Evolutionary conservation across 768 basidiomycete genomes (phyloP).

Genomic region (Termitomyces sp.): DNA sequence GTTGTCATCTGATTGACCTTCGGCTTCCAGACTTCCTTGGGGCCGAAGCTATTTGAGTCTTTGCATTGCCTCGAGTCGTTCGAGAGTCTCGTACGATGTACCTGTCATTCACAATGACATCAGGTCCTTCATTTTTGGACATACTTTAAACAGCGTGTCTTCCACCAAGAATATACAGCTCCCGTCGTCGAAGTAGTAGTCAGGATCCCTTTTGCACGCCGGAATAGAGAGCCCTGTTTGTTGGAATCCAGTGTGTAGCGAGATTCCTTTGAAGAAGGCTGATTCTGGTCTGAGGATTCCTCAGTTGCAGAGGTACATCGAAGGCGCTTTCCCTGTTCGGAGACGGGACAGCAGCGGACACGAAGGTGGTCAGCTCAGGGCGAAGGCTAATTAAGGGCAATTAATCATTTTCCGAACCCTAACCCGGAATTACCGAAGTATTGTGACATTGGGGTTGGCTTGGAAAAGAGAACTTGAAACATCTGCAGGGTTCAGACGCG

Average conservation of each 20-base stretch:
- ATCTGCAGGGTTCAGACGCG: background rate
- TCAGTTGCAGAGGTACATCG: constrained; percentile 6
- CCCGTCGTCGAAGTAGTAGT: constrained; percentile 65
- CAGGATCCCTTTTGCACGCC: constrained; percentile 35
- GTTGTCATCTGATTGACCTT: constrained; percentile 62
- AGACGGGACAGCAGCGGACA: constrained; percentile 3
- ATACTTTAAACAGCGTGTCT: constrained; percentile 65
- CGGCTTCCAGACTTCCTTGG: constrained; percentile 42
- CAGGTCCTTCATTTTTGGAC: constrained; percentile 13
- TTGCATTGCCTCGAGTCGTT: constrained; percentile 51
- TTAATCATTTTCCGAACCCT: constrained; percentile 6
- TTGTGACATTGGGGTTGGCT: no score
- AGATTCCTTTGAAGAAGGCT: constrained; percentile 9
- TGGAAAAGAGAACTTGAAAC: background rate
- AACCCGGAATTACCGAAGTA: background rate
- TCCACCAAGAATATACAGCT: constrained; percentile 63
- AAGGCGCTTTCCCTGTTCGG: constrained; percentile 5
- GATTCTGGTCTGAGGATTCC: background rate
- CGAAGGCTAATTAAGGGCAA: constrained; percentile 1
- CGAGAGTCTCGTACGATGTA: constrained; percentile 57
- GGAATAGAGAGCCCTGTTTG: constrained; percentile 4
- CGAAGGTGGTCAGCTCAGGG: constrained; percentile 1
- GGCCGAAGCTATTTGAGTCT: constrained; percentile 50
- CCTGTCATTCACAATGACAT: constrained; percentile 28
- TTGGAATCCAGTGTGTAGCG: constrained; percentile 4